Evolutionary conservation across 1,284 basidiomycete species (phyloP).

Genomic region (Puccinia polysora): DNA sequence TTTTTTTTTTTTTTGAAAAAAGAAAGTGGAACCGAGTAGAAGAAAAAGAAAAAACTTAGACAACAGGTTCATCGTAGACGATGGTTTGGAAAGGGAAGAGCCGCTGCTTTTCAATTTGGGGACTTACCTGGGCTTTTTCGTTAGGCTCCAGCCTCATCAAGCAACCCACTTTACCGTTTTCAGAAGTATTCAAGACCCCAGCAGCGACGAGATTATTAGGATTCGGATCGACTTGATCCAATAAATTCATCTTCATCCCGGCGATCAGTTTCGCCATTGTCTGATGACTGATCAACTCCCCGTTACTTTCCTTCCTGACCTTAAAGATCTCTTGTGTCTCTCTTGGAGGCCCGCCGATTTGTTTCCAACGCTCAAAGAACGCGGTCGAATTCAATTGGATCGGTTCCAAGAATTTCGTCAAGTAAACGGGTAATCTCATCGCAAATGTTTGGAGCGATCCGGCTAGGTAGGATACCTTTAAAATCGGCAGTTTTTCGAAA

Average conservation of each 20-base stretch:
- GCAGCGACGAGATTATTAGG: slow-evolving; percentile 78
- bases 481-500: slow-evolving; percentile 72
- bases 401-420: slow-evolving; percentile 89
- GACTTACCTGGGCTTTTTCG: slow-evolving; percentile 76
- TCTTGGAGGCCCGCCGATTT: slow-evolving; percentile 87
- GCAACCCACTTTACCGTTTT: slow-evolving; percentile 88
- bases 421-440: slow-evolving; percentile 75
- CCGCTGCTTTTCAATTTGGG: no score
- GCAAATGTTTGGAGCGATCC: slow-evolving; percentile 82
- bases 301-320: slow-evolving; percentile 62
- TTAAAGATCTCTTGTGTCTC: slow-evolving; percentile 86
- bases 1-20: no score
- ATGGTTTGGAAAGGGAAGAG: slow-evolving; percentile 18
- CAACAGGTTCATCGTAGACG: background rate
- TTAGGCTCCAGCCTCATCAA: slow-evolving; percentile 90
- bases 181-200: slow-evolving; percentile 81
- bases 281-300: slow-evolving; percentile 56
- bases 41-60: slow-evolving; percentile 28
- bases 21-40: no score
- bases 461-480: slow-evolving; percentile 84
- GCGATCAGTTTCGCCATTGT: slow-evolving; percentile 70
- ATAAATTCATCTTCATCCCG: slow-evolving; percentile 70
- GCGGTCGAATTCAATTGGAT: slow-evolving; percentile 74
- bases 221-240: slow-evolving; percentile 63
- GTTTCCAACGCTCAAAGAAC: slow-evolving; percentile 97